Percentiles rank a stretch among this genome's conserved stretches.
Evolutionary conservation across 495 filamentous ascomycete genomes (phyloP).

Genomic region (Penicillium tannophilum): DNA sequence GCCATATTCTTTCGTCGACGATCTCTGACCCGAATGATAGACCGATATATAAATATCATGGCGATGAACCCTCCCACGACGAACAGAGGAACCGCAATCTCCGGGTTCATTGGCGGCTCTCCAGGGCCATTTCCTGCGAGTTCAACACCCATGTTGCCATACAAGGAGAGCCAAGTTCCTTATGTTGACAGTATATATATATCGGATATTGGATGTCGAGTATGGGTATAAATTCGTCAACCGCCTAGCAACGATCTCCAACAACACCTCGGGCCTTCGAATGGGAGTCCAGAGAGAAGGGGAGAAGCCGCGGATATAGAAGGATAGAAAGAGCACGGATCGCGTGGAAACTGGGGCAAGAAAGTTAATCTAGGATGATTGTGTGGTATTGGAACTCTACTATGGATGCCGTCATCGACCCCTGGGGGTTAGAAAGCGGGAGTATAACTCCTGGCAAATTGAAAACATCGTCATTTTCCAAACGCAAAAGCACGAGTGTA

Average conservation of each 20-base stretch:
- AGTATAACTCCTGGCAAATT: constrained; percentile 13
- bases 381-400: constrained; percentile 1
- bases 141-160: constrained; percentile 35
- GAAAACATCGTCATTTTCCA: constrained; percentile 20
- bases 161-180: constrained; percentile 1
- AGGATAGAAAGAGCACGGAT: constrained; percentile 7
- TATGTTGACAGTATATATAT: not conserved
- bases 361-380: constrained; percentile 12
- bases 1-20: constrained; percentile 29
- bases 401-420: constrained; percentile 35
- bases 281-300: not conserved
- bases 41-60: constrained; percentile 30
- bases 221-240: constrained; percentile 16
- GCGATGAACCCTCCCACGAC: constrained; percentile 31
- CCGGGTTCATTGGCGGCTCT: constrained; percentile 41
- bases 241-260: constrained; percentile 20
- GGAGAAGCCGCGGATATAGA: not conserved
- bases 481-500: constrained; percentile 24
- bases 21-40: constrained; percentile 30
- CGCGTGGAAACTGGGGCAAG: constrained; percentile 14
- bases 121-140: constrained; percentile 29
- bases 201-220: constrained; percentile 1
- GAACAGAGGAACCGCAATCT: constrained; percentile 40
- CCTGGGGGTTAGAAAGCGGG: constrained; percentile 8
- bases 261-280: constrained; percentile 17